phyloP scores from a whole-genome alignment of 192 early-diverging fungal species.

The Coemansia reversa region DNA sequence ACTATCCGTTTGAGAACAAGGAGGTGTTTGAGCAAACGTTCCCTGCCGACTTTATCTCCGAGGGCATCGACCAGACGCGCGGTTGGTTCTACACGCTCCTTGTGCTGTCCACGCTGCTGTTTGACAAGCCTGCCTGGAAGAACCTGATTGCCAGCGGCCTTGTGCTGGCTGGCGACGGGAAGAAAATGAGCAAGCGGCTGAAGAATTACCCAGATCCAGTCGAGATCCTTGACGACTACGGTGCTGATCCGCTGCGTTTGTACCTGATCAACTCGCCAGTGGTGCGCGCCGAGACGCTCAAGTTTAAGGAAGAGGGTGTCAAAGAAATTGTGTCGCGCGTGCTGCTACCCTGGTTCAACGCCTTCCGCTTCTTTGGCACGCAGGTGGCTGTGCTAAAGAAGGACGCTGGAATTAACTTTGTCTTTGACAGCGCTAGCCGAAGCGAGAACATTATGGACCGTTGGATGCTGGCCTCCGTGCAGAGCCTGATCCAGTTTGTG shows the following conservation, averaged over 20 bases:
- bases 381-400: constrained; percentile 90
- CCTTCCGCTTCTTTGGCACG: constrained; percentile 93
- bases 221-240: constrained; percentile 79
- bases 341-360: constrained; percentile 98
- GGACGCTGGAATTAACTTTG: constrained; percentile 68
- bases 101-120: constrained; percentile 94
- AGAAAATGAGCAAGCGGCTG: constrained; percentile 98
- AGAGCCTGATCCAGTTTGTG: constrained; percentile 92
- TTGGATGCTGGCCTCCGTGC: constrained; percentile 95
- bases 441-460: constrained; percentile 94
- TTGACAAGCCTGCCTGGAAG: constrained; percentile 92
- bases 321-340: constrained; percentile 93
- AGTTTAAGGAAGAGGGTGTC: constrained; percentile 96
- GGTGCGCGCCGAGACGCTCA: constrained; percentile 91
- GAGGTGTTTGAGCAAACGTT: constrained; percentile 81
- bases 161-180: constrained; percentile 94
- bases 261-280: constrained; percentile 98
- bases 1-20: constrained; percentile 99
- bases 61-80: constrained; percentile 98
- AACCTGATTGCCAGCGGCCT: constrained; percentile 98
- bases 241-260: constrained; percentile 91
- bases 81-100: constrained; percentile 99
- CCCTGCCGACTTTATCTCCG: constrained; percentile 99
- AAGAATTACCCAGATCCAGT: constrained; percentile 98
- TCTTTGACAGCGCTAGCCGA: constrained; percentile 73